Evolutionary conservation across 2,329 filamentous ascomycete species (phyloP).

Genomic region (Colletotrichum higginsianum): DNA sequence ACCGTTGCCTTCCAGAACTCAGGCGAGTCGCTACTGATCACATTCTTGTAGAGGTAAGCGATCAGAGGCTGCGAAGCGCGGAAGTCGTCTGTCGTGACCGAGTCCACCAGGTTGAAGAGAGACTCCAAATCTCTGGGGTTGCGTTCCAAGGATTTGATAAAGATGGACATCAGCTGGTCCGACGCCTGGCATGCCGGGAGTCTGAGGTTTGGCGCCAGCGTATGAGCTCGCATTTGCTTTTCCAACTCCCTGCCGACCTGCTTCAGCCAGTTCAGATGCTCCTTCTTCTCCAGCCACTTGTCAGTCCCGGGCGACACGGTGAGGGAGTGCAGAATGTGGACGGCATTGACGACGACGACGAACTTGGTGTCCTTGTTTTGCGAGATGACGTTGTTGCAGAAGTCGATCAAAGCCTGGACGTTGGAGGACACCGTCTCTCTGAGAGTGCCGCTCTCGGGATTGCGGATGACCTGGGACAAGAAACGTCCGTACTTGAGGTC

Average conservation of each 20-base stretch:
- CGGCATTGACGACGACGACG: conserved; percentile 84
- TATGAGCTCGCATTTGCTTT: conserved; percentile 78
- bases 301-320: conserved; percentile 75
- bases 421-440: conserved; percentile 82
- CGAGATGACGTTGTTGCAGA: conserved; percentile 73
- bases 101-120: conserved; percentile 87
- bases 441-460: conserved; percentile 81
- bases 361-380: conserved; percentile 79
- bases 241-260: conserved; percentile 84
- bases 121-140: conserved; percentile 85
- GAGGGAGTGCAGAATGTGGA: conserved; percentile 87
- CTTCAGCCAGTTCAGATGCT: conserved; percentile 73
- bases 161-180: conserved; percentile 88
- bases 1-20: conserved; percentile 89
- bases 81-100: conserved; percentile 86
- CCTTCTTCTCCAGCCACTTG: conserved; percentile 80
- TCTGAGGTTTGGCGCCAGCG: conserved; percentile 79
- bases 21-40: conserved; percentile 87
- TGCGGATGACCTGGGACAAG: conserved; percentile 86
- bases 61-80: conserved; percentile 83
- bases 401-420: conserved; percentile 78
- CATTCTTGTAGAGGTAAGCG: conserved; percentile 85
- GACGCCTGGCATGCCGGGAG: conserved; percentile 90
- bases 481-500: conserved; percentile 92
- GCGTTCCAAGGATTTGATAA: conserved; percentile 84